Conservation (phyloP, 139 green algal genomes). For the Deuterostichococcus epilithicus region DNA sequence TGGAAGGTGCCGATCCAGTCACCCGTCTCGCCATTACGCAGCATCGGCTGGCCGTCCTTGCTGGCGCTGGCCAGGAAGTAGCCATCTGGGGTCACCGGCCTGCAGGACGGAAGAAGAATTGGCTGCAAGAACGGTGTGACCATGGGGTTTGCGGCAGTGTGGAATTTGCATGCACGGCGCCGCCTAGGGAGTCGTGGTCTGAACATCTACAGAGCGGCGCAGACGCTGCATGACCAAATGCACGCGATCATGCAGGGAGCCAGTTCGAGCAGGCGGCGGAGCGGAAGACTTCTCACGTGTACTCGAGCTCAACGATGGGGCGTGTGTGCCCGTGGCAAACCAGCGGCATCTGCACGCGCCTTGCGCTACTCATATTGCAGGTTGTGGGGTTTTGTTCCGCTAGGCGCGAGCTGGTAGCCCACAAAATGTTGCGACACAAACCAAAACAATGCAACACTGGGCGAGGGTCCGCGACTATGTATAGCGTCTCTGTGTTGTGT, state of each 20-base stretch:
- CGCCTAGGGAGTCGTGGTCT: background rate
- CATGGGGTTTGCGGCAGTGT: background rate
- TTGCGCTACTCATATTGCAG: background rate
- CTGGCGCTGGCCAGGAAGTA: constrained; percentile 90
- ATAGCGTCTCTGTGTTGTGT: too few species aligned
- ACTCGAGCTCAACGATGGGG: constrained; percentile 96
- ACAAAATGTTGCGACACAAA: background rate
- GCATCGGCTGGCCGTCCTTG: constrained; percentile 98
- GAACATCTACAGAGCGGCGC: background rate
- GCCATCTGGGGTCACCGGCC: constrained; percentile 87
- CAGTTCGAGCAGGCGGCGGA: background rate
- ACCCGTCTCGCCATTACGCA: constrained; percentile 88
- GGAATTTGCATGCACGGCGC: background rate
- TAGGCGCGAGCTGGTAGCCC: too few species aligned
- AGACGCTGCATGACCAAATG: background rate
- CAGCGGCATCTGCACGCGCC: constrained; percentile 55
- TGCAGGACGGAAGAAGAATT: constrained; percentile 29
- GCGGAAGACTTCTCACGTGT: constrained; percentile 53
- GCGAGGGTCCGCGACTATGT: too few species aligned
- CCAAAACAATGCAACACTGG: too few species aligned
- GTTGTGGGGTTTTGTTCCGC: too few species aligned
- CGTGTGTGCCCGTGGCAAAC: constrained; percentile 95
- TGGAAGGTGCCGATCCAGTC: constrained; percentile 99
- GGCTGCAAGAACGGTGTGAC: background rate
- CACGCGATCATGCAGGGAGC: background rate